Evolutionary conservation across 768 basidiomycete species (phyloP).

Genomic region (Strobilomyces echinocephalus): DNA sequence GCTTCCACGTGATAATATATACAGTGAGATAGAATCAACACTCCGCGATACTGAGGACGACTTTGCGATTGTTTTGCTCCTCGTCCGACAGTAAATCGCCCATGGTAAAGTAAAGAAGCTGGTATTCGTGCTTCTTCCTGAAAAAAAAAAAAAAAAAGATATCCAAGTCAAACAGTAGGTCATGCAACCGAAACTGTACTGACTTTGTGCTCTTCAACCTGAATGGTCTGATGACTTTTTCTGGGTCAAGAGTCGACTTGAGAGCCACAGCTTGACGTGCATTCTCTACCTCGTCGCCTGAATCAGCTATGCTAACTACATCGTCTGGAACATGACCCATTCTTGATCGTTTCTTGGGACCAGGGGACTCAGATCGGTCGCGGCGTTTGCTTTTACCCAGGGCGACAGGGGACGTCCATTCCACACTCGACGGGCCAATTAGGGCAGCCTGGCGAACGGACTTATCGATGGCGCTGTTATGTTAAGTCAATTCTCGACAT

Average conservation of each 20-base stretch:
- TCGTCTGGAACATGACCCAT: slow-evolving; percentile 22
- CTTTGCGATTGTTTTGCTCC: slow-evolving; percentile 47
- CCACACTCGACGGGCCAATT: slow-evolving; percentile 1
- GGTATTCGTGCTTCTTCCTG: slow-evolving; percentile 53
- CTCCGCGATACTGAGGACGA: slow-evolving; percentile 47
- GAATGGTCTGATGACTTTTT: slow-evolving; percentile 42
- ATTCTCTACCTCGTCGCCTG: slow-evolving; percentile 9
- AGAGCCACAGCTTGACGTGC: neutral
- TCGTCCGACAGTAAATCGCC: slow-evolving; percentile 51
- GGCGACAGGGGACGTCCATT: neutral
- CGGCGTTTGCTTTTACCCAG: slow-evolving; percentile 22
- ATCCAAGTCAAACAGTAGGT: neutral
- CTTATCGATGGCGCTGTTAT: slow-evolving; percentile 10
- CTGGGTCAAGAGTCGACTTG: slow-evolving; percentile 24
- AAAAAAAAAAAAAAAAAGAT: neutral
- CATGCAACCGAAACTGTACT: slow-evolving; percentile 18
- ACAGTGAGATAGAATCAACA: slow-evolving; percentile 11
- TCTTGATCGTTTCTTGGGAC: slow-evolving; percentile 29
- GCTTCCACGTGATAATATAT: slow-evolving; percentile 31
- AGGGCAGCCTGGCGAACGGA: slow-evolving; percentile 21
- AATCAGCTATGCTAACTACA: slow-evolving; percentile 21
- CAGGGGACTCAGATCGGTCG: slow-evolving; percentile 17
- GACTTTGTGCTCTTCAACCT: slow-evolving; percentile 43
- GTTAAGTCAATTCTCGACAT: neutral
- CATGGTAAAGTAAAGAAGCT: slow-evolving; percentile 81